Base-by-base conservation (phyloP, 495 filamentous ascomycete species). In the Neurospora intermedia region DNA sequence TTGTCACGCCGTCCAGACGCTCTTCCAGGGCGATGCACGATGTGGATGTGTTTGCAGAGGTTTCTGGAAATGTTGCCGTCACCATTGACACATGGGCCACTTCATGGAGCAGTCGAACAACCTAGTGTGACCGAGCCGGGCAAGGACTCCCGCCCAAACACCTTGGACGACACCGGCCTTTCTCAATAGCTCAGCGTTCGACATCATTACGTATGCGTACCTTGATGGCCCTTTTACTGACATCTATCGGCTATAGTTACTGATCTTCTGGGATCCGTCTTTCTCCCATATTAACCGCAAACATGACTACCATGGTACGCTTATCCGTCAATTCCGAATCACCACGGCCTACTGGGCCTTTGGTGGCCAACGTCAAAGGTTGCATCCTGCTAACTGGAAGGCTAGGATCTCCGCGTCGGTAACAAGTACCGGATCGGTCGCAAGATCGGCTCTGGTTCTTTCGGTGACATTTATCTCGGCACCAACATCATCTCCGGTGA, bases 401-500 rank as follows among this genome's bases (percentile, higher is more conserved):
- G 72, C 74, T 81, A 99, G 96, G 96, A 99, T 91, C 90, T 99
- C 77, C 93, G 96, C 83, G 96, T 99, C 85, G 96, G 96, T 82
- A 99, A 99, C 83, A 98, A 99, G 85, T 99, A 99, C 89, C 93
- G 96, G 74, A 99, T 99, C 83, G 96, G 96, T 78, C 94, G 96
- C 72, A 99, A 99, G 88, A 99, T 99, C 81, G 96, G 96, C 76
- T 97, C 94, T 74, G 96, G 96, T 77, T 94, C 91, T 82, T 99
- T 99, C 83, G 96, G 96, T 84, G 96, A 99, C 76, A 99, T 99
- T 77, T 99, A 99, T 83, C 93, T 99, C 31, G 96, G 96, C 75
- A 99, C 96, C 81, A 99, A 99, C 88, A 99, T 99, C 84, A 99
- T 99, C 83, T 99, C 96, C 18, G 96, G 96, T 48, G 96, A 99